Base-by-base conservation (phyloP, 257 asterid species). In the Ilex aquifolium region DNA sequence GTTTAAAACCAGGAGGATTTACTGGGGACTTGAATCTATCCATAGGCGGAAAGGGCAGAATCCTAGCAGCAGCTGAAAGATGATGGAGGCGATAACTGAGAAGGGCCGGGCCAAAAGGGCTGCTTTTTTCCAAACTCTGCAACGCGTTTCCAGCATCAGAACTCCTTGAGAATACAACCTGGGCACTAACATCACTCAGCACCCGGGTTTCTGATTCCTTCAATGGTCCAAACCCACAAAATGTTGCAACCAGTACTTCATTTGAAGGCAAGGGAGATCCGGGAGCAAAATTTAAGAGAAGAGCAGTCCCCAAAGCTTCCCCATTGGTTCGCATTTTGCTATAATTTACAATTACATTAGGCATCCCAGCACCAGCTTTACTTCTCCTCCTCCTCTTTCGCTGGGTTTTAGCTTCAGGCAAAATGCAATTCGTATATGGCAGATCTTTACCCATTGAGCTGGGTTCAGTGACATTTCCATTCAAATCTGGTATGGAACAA, bases 401-500 rank as follows among this genome's bases (percentile, higher is more conserved):
- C 48, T 52, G 70, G 8, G 79, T 66, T 61, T 80, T 71, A 11
- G 61, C 62, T 44, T 71, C 64, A 12, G 74, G 68, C 40, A 65
- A 30, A 63, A 69, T 39, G 30, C 39, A 68, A 59, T 66, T 71
- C 29, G 62, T 66, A 31, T 69, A 82, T 2, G 83, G 42, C 15
- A 54, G n/a, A 52, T 55, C 44, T 62, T 56, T 70, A 29, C 69
- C 85, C 17, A 65, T 63, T 32, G 76, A 52, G 57, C 51, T 60
- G 30, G 31, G 39, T 30, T 82, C 85, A 1, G 58, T 21, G 29
- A 31, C 71, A 59, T 66, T 73, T 29, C 88, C 86, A 29, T 85
- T 88, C 86, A 85, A 77, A 77, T 90, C 97, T 29, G 92, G 97
- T 57, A 90, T 72, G 17, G 49, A 66, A 32, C 89, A 32, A 67